Evolutionary conservation across 768 basidiomycete species (phyloP).

Genomic region (Porpolomopsis calyptriformis): DNA sequence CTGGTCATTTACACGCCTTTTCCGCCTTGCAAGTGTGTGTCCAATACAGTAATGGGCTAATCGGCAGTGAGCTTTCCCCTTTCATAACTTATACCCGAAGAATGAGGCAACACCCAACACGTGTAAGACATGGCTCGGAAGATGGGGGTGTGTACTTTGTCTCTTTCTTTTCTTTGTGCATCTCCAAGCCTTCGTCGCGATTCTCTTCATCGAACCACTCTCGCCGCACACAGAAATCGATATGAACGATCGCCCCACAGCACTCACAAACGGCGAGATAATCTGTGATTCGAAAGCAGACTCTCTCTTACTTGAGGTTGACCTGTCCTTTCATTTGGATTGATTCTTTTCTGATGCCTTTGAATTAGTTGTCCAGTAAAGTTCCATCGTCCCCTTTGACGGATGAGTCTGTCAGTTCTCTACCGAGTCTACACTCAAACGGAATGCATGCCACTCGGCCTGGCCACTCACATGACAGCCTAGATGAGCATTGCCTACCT

Average conservation of each 20-base stretch:
- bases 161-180: not conserved
- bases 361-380: not conserved
- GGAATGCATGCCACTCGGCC: not conserved
- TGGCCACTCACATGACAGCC: not conserved
- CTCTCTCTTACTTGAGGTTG: not conserved
- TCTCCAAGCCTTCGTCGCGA: not conserved
- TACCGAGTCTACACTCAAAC: not conserved
- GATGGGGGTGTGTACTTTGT: not conserved
- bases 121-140: not conserved
- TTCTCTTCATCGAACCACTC: too few species aligned
- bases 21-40: not conserved
- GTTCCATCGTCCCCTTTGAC: not conserved
- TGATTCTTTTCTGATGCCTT: not conserved
- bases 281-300: not conserved
- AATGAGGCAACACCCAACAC: conserved; percentile 4
- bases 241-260: not conserved
- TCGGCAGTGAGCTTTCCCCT: conserved; percentile 1
- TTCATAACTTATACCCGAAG: not conserved
- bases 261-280: not conserved
- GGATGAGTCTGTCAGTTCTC: not conserved
- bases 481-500: not conserved
- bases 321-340: not conserved
- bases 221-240: too few species aligned
- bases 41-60: not conserved
- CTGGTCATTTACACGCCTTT: not conserved